Evolutionary conservation across 345 rosid genomes (phyloP).

Genomic region (Populus davidiana): DNA sequence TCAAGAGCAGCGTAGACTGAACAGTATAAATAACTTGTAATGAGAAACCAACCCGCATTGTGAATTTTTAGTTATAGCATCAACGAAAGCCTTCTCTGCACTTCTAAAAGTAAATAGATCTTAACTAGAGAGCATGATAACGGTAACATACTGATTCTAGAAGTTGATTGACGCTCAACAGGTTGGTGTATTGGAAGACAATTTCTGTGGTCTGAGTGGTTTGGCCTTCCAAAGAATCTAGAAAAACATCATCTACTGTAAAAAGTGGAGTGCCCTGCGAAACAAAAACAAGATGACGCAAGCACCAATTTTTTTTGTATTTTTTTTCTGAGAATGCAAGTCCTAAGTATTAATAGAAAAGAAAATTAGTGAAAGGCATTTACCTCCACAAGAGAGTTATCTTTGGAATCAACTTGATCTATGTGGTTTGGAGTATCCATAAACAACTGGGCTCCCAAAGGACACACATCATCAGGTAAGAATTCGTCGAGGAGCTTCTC

Average conservation of each 20-base stretch:
- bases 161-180: constrained; percentile 68
- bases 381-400: constrained; percentile 41
- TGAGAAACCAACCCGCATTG: background rate
- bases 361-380: constrained; percentile 11
- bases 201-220: constrained; percentile 32
- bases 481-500: constrained; percentile 70
- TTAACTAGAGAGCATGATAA: background rate
- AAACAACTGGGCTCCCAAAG: constrained; percentile 57
- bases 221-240: constrained; percentile 44
- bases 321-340: background rate
- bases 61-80: background rate
- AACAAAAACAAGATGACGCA: constrained; percentile 16
- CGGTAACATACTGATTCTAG: constrained; percentile 66
- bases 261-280: constrained; percentile 40
- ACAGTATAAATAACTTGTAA: background rate
- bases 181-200: constrained; percentile 34
- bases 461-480: constrained; percentile 83
- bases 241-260: constrained; percentile 55
- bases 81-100: background rate
- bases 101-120: background rate
- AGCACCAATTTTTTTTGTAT: background rate
- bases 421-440: constrained; percentile 41
- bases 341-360: constrained; percentile 11
- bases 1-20: background rate
- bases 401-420: constrained; percentile 36